These are phyloP conservation scores for Senna tora DNA, from an alignment of 306 rosid genomes.

Conservation along the genomic window DNA sequence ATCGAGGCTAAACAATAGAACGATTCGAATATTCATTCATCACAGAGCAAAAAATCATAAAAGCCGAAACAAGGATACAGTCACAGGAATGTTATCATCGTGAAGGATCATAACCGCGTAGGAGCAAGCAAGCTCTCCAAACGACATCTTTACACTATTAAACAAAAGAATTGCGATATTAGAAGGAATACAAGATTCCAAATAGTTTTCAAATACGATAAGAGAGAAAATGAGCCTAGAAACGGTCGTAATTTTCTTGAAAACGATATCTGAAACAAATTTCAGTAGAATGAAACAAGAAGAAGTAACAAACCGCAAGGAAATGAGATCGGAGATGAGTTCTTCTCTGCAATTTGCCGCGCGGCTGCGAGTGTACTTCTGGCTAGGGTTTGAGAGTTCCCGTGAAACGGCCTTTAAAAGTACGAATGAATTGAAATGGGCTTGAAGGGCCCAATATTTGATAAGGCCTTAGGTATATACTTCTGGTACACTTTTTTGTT, in stretches of 20 bases:
- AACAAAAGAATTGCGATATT: background rate
- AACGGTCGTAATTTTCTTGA: background rate
- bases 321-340: constrained; percentile 4
- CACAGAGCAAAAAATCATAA: background rate
- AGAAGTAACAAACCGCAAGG: background rate
- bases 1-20: background rate
- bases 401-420: background rate
- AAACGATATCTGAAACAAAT: background rate
- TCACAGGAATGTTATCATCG: constrained; percentile 60
- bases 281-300: background rate
- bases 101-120: constrained; percentile 71
- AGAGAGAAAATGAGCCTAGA: background rate
- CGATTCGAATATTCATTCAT: background rate
- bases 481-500: no score
- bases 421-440: constrained; percentile 2
- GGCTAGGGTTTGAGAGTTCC: constrained; percentile 45
- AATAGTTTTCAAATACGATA: background rate
- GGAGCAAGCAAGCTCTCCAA: constrained; percentile 63
- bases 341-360: background rate
- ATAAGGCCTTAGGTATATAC: no score
- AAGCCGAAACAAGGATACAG: constrained; percentile 54
- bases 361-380: constrained; percentile 17
- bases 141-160: constrained; percentile 51
- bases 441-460: background rate
- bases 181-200: background rate